Percentiles rank a stretch among this genome's conserved stretches.
These are phyloP conservation scores for Microbotryum violaceum DNA, from an alignment of 1,284 basidiomycete genomes.

Conservation along the genomic window DNA sequence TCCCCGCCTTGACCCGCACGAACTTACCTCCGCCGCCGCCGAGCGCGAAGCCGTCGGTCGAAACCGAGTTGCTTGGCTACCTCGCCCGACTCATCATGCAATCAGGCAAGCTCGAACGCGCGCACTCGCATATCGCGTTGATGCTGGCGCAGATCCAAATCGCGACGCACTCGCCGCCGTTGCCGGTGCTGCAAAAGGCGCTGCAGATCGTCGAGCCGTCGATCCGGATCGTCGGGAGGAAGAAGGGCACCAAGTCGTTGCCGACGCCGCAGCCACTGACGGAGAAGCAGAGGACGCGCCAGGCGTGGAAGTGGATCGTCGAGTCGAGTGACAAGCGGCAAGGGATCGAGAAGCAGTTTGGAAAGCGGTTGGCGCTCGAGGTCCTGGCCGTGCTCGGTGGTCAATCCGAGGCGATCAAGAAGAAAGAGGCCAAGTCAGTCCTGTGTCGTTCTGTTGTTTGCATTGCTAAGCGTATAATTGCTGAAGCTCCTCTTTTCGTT, in stretches of 20 bases:
- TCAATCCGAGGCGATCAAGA: constrained; percentile 38
- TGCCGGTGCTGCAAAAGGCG: constrained; percentile 40
- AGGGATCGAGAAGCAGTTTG: constrained; percentile 37
- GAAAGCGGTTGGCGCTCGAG: constrained; percentile 40
- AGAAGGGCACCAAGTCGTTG: constrained; percentile 40
- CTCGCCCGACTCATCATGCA: constrained; percentile 42
- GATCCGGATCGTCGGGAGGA: constrained; percentile 39
- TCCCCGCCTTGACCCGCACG: background rate
- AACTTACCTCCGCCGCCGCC: constrained; percentile 4
- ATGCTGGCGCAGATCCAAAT: constrained; percentile 37
- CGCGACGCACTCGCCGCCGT: constrained; percentile 38
- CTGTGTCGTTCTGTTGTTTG: too few species aligned
- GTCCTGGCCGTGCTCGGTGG: constrained; percentile 42
- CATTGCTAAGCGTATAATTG: too few species aligned
- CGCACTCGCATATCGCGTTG: constrained; percentile 36
- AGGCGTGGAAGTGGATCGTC: constrained; percentile 43
- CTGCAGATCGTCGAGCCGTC: constrained; percentile 38
- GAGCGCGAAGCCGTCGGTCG: constrained; percentile 19
- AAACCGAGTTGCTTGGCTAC: constrained; percentile 38
- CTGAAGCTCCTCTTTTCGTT: too few species aligned
- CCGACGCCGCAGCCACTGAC: constrained; percentile 42
- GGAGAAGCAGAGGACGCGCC: constrained; percentile 37
- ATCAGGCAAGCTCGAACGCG: constrained; percentile 42
- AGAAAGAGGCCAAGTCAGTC: constrained; percentile 36
- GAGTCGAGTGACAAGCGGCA: constrained; percentile 42